These are phyloP conservation scores for Suillus variegatus DNA, from an alignment of 768 basidiomycete species.

Conservation along the genomic window DNA sequence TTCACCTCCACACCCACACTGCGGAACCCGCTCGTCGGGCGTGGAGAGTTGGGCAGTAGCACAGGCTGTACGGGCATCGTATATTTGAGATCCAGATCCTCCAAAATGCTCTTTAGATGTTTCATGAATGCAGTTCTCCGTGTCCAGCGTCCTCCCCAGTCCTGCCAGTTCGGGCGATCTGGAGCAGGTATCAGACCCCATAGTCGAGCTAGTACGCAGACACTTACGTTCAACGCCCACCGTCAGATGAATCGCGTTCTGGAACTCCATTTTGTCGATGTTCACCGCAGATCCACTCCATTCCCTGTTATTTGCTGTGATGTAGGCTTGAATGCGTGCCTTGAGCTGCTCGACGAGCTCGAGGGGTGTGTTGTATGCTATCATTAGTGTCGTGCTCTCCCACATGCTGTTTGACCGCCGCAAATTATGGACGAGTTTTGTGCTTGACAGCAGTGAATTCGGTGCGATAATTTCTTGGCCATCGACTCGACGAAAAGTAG, in stretches of 20 bases:
- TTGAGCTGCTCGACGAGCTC: conserved; percentile 69
- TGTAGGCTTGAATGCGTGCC: conserved; percentile 57
- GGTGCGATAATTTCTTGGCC: conserved; percentile 81
- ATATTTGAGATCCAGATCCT: conserved; percentile 75
- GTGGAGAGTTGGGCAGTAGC: conserved; percentile 41
- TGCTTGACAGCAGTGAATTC: conserved; percentile 66
- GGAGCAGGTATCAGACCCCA: conserved; percentile 8
- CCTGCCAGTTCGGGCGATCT: conserved; percentile 86
- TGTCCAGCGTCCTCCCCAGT: conserved; percentile 81
- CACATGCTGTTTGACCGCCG: conserved; percentile 77
- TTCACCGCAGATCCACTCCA: conserved; percentile 67
- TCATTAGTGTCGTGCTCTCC: conserved; percentile 68
- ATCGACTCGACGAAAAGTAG: conserved; percentile 77
- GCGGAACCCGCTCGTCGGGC: background rate
- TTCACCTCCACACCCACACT: conserved; percentile 13
- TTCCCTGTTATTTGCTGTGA: conserved; percentile 65
- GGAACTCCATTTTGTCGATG: conserved; percentile 80
- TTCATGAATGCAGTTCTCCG: conserved; percentile 79
- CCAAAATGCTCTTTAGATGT: conserved; percentile 65
- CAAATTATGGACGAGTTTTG: conserved; percentile 79
- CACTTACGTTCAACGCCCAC: conserved; percentile 73
- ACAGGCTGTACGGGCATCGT: conserved; percentile 74
- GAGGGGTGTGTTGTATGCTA: conserved; percentile 71
- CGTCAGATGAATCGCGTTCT: conserved; percentile 67
- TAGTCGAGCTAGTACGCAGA: background rate